Evolutionary conservation across 192 early-diverging fungal species (phyloP).

Genomic region (Coemansia erecta): DNA sequence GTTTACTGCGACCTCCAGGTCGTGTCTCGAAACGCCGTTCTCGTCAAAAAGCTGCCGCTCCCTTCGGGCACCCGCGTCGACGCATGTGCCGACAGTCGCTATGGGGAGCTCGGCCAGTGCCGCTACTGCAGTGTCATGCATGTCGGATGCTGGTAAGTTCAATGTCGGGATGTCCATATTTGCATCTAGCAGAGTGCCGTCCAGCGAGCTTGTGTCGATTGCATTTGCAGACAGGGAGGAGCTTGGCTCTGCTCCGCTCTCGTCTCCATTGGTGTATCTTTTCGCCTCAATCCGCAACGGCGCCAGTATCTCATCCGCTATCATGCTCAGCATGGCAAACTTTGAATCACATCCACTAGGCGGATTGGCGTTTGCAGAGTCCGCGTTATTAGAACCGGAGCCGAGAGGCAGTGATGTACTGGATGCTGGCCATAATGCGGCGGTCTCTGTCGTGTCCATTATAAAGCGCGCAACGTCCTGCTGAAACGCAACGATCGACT

Average conservation of each 20-base stretch:
- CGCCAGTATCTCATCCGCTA: slow-evolving; percentile 23
- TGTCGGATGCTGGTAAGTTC: background rate
- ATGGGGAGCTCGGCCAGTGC: slow-evolving; percentile 13
- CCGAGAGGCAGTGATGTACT: background rate
- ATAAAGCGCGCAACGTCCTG: slow-evolving; percentile 42
- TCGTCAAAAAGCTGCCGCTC: too few species aligned
- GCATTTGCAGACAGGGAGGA: too few species aligned
- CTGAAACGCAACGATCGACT: slow-evolving; percentile 39
- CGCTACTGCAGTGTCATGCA: slow-evolving; percentile 3
- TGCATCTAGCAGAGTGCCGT: too few species aligned
- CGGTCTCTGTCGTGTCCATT: background rate
- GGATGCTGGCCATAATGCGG: background rate
- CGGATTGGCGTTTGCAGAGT: background rate
- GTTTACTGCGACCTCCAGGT: too few species aligned
- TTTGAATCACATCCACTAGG: background rate
- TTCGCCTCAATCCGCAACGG: background rate
- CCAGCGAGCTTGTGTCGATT: too few species aligned
- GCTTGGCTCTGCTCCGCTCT: too few species aligned
- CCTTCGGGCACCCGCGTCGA: background rate
- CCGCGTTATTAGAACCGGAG: background rate
- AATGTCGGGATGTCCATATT: background rate
- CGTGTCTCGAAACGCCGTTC: too few species aligned
- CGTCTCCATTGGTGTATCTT: too few species aligned
- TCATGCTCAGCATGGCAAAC: slow-evolving; percentile 13
- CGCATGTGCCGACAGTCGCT: background rate